These are phyloP conservation scores for Ananas comosus DNA, from an alignment of 176 grass and related monocot species.

Conservation along the genomic window DNA sequence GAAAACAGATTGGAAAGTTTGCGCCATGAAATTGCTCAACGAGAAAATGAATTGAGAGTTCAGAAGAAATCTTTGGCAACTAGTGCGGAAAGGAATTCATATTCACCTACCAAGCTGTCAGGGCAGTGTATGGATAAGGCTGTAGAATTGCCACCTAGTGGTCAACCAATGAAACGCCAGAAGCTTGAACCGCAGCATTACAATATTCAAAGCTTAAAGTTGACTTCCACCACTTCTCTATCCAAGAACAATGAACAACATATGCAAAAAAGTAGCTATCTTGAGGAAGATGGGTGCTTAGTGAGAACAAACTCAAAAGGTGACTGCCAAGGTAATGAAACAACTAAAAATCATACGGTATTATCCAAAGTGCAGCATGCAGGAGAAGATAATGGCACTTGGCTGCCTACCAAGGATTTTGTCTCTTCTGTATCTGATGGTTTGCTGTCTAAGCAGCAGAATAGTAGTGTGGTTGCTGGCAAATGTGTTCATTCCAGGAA, in stretches of 20 bases:
- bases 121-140: constrained; percentile 24
- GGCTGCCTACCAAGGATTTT: constrained; percentile 19
- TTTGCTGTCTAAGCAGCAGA: constrained; percentile 18
- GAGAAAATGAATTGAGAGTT: constrained; percentile 76
- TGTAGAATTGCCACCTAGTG: constrained; percentile 21
- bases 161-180: constrained; percentile 36
- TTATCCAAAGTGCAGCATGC: constrained; percentile 14
- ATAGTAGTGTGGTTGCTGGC: constrained; percentile 7
- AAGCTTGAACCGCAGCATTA: constrained; percentile 37
- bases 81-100: constrained; percentile 21
- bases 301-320: constrained; percentile 9
- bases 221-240: constrained; percentile 29
- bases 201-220: constrained; percentile 25
- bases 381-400: constrained; percentile 24
- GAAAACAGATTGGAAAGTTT: constrained; percentile 61
- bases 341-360: constrained; percentile 19
- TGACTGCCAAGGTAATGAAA: constrained; percentile 13
- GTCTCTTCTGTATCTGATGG: constrained; percentile 6
- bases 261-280: constrained; percentile 26
- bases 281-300: constrained; percentile 23
- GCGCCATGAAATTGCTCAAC: constrained; percentile 71
- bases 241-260: constrained; percentile 27
- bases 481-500: constrained; percentile 9
- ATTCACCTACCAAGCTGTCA: constrained; percentile 18
- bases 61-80: constrained; percentile 40